These are phyloP conservation scores for Selaginella moellendorffii DNA, from an alignment of 75 land plant genomes.

Conservation along the genomic window DNA sequence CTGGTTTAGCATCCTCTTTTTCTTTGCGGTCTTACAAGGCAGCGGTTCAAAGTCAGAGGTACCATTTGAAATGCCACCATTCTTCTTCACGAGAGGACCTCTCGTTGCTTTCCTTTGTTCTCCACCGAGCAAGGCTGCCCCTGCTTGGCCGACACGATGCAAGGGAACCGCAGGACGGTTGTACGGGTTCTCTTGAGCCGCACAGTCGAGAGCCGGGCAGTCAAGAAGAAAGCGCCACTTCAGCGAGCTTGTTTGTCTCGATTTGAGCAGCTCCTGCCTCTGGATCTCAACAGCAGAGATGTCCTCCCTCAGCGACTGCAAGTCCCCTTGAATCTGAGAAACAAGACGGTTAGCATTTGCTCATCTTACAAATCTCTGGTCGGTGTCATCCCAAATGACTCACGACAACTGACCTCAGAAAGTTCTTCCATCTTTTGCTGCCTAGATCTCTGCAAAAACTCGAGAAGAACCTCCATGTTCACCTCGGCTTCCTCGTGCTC, in stretches of 20 bases:
- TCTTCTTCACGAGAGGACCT: background rate
- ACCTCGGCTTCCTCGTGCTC: slow-evolving; percentile 10
- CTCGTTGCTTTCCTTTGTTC: background rate
- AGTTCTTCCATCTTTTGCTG: slow-evolving; percentile 7
- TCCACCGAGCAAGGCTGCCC: background rate
- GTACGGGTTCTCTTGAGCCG: background rate
- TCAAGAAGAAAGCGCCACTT: background rate
- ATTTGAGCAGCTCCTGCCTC: slow-evolving; percentile 2
- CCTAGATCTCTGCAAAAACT: background rate
- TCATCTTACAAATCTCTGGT: no score
- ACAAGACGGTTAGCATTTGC: no score
- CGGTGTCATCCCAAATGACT: no score
- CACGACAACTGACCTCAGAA: background rate
- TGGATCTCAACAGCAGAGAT: background rate
- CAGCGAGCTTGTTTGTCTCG: background rate
- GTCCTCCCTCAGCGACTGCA: slow-evolving; percentile 7
- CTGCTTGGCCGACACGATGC: background rate
- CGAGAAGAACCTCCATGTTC: slow-evolving; percentile 5
- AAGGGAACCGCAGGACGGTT: background rate
- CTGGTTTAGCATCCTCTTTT: background rate
- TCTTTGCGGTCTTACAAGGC: background rate
- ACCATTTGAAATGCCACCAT: background rate
- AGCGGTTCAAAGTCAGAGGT: background rate
- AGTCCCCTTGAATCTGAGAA: slow-evolving; percentile 6
- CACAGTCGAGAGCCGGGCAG: background rate